phyloP scores from a whole-genome alignment of 495 filamentous ascomycete species.

The Aspergillus olivimuriae region DNA sequence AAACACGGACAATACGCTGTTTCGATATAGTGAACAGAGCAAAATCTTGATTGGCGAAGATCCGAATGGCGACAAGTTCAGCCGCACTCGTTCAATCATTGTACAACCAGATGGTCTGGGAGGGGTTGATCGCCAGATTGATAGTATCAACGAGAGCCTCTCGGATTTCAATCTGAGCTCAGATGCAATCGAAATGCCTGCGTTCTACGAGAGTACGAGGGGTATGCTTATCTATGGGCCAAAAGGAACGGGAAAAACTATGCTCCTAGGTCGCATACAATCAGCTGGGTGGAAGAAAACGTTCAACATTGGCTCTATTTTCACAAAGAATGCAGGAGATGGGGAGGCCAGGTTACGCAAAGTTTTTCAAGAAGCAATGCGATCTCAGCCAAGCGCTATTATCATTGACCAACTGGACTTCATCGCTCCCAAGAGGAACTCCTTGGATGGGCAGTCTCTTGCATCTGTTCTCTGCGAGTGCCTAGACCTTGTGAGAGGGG shows the following conservation, averaged over 20 bases:
- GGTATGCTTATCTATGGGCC: constrained; percentile 75
- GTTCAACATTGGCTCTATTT: constrained; percentile 52
- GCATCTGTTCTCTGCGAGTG: constrained; percentile 36
- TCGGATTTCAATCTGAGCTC: constrained; percentile 44
- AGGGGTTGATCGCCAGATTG: constrained; percentile 57
- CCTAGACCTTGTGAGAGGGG: constrained; percentile 36
- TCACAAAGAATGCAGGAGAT: constrained; percentile 35
- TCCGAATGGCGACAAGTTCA: constrained; percentile 11
- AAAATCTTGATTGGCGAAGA: constrained; percentile 30
- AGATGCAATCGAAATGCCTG: constrained; percentile 32
- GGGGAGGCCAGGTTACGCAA: constrained; percentile 53
- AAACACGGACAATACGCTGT: constrained; percentile 26
- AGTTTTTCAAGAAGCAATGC: constrained; percentile 64
- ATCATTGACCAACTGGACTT: constrained; percentile 77
- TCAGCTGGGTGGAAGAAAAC: constrained; percentile 63
- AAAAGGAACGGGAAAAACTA: constrained; percentile 75
- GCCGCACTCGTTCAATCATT: constrained; percentile 11
- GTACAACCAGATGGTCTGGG: constrained; percentile 43
- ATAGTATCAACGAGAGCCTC: constrained; percentile 61
- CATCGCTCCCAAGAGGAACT: constrained; percentile 56
- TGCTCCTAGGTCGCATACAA: constrained; percentile 61
- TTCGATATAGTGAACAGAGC: constrained; percentile 25
- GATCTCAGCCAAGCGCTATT: constrained; percentile 71
- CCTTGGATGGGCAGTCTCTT: constrained; percentile 32
- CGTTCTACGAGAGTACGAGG: constrained; percentile 37